phyloP scores from a whole-genome alignment of 2,329 filamentous ascomycete species.

The Claviceps quebecensis region DNA sequence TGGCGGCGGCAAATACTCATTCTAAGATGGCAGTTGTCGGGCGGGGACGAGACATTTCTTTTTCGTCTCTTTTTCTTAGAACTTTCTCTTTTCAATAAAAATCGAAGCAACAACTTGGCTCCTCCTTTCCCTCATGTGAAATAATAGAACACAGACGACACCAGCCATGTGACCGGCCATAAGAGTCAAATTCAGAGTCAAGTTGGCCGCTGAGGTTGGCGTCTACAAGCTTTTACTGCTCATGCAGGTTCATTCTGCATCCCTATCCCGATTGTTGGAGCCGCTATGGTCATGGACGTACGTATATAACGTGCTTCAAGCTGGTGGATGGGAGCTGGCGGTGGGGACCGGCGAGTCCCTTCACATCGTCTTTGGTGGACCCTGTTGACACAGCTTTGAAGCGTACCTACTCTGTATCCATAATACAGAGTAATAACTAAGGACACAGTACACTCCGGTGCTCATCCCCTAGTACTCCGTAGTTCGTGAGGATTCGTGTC shows the following conservation, averaged over 20 bases:
- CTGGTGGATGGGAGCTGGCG: conserved; percentile 7
- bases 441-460: conserved; percentile 1
- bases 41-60: conserved; percentile 9
- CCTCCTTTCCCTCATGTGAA: neutral
- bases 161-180: conserved; percentile 6
- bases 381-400: conserved; percentile 6
- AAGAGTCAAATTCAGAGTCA: conserved; percentile 4
- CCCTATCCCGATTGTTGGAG: conserved; percentile 4
- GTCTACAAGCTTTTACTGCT: conserved; percentile 4
- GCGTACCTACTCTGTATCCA: conserved; percentile 5
- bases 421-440: neutral
- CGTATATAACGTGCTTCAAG: conserved; percentile 8
- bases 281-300: conserved; percentile 4
- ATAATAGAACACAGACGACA: conserved; percentile 1
- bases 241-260: conserved; percentile 5
- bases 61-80: conserved; percentile 5
- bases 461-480: conserved; percentile 6
- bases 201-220: neutral
- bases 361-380: conserved; percentile 9
- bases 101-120: conserved; percentile 6
- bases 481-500: conserved; percentile 8
- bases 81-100: conserved; percentile 6
- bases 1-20: conserved; percentile 6
- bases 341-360: conserved; percentile 8
- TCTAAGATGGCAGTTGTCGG: conserved; percentile 6